Evolutionary conservation across 345 rosid genomes (phyloP), one percentile per base, ranked within the genome.

Genomic region (Reutealis trisperma): DNA sequence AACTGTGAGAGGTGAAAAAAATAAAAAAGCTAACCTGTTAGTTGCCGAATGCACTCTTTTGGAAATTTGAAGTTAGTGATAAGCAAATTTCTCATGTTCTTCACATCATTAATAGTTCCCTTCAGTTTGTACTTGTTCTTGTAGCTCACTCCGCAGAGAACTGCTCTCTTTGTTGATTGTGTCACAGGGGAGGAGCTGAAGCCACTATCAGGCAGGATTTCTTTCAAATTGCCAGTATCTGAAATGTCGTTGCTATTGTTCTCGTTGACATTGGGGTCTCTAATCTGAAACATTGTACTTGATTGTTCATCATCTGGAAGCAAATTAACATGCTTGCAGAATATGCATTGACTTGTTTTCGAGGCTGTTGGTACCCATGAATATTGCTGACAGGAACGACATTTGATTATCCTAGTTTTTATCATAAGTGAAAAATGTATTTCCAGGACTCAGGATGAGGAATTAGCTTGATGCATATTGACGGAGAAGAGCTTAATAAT

Each of bases 131-230:
- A 25, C 54, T 45, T 60, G 24, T 41, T 30, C 22, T 60, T 24
- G 57, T 60, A 72, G 60, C 55, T 72, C 14, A 72, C 57, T 42
- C 76, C 67, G 8, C 66, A 59, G 60, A 72, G 41, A 59, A 60
- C 34, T 27, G 76, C 76, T 12, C 57, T 66, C 57, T 60, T 71
- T 34, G 30, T 70, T 14, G 58, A 18, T 16, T 2, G 24, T 25
- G 2, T n/a, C 16, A 8, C 51, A 12, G 49, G 15, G 55, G 19
- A 51, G 55, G 19, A 14, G 55, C 16, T 16, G 16, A 51, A 51
- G 19, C 55, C 16, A 51, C 5, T 19, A 11, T 37, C 41, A 37
- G 55, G 55, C 16, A 51, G 18, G 15, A 51, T 51, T 54, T 54
- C 59, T 54, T 54, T 16, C 21, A 18, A 18, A 54, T 54, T 54